Evolutionary conservation across 441 rosid genomes (phyloP), one percentile per base, ranked within the genome.

Genomic region (Melastoma candidum): DNA sequence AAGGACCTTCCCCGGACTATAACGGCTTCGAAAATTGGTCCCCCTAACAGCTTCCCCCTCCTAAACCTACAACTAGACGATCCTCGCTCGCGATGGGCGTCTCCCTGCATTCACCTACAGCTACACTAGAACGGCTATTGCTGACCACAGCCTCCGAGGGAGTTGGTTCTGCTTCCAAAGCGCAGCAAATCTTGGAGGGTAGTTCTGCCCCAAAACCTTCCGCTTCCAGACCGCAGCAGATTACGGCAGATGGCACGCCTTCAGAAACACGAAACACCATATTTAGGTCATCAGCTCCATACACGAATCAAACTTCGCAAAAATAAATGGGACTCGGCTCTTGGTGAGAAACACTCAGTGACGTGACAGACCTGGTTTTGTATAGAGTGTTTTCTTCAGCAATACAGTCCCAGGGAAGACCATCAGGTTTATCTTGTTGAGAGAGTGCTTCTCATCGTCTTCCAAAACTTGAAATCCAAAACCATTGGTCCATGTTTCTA

Each of bases 401-500:
- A 82, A 71, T 32, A 83, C 50, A 2, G 98, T 71, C 45, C 95
- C 96, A 6, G 95, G 98, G 67, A 88, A 84, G 46, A 92, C 92
- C 97, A 85, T 82, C 70, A 88, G 73, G 73, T 86, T 93, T 68
- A 83, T 60, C 64, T 63, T 74, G 51, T 72, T 81, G 41, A 86
- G 79, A 56, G 76, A 65, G 58, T 54, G 68, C 60, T 75, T 84
- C 69, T 93, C 97, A 1, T 69, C 75, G 27, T 65, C 63, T 39
- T 77, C 81, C 61, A 93, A 68, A 4, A 74, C 69, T 50, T 49
- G 44, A 68, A 93, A 93, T 56, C 95, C 97, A 69, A 93, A 93
- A 64, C 97, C 96, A 55, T 69, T 51, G 0, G 82, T 86, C 98
- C 98, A 93, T 14, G 97, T 88, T 60, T 86, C 85, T 64, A 81